Percentiles rank a stretch among this genome's conserved stretches.
These are phyloP conservation scores for Stagonosporopsis rhizophila DNA, from an alignment of 2,329 filamentous ascomycete species.

Conservation along the genomic window DNA sequence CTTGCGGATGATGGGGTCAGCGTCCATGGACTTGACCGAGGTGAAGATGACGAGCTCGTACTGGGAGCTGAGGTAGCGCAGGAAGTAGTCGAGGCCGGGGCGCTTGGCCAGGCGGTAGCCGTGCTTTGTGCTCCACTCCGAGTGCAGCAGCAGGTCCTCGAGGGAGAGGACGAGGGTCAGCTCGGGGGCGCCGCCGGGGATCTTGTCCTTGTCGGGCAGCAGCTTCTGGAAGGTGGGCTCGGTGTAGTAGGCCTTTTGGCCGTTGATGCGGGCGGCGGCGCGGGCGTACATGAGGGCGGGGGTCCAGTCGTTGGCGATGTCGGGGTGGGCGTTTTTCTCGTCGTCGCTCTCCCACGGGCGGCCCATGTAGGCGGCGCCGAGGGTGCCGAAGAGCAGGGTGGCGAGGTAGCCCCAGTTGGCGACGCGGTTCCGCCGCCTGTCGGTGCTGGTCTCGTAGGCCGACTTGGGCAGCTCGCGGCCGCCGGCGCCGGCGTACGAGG, in stretches of 20 bases:
- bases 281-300: conserved; percentile 80
- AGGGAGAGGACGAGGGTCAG: conserved; percentile 93
- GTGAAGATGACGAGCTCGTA: conserved; percentile 98
- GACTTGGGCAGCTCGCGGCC: conserved; percentile 75
- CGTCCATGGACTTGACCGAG: conserved; percentile 80
- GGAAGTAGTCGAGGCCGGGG: conserved; percentile 94
- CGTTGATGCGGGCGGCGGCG: conserved; percentile 74
- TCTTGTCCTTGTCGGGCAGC: conserved; percentile 74
- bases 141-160: conserved; percentile 93
- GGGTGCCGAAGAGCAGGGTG: conserved; percentile 63
- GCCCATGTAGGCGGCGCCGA: conserved; percentile 76
- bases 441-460: conserved; percentile 88
- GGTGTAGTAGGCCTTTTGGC: conserved; percentile 89
- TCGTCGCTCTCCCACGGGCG: conserved; percentile 83
- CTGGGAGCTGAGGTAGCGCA: conserved; percentile 96
- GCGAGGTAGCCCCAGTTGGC: conserved; percentile 76
- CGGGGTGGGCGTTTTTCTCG: conserved; percentile 71
- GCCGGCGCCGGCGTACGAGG: conserved; percentile 49
- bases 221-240: conserved; percentile 95
- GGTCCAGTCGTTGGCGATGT: conserved; percentile 82
- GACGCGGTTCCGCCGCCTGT: conserved; percentile 78
- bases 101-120: conserved; percentile 96
- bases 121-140: conserved; percentile 91
- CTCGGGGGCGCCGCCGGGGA: conserved; percentile 70
- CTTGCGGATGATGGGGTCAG: conserved; percentile 88